Evolutionary conservation across 2,329 filamentous ascomycete genomes (phyloP), one percentile per base, ranked within the genome.

Genomic region (Hortaea werneckii): DNA sequence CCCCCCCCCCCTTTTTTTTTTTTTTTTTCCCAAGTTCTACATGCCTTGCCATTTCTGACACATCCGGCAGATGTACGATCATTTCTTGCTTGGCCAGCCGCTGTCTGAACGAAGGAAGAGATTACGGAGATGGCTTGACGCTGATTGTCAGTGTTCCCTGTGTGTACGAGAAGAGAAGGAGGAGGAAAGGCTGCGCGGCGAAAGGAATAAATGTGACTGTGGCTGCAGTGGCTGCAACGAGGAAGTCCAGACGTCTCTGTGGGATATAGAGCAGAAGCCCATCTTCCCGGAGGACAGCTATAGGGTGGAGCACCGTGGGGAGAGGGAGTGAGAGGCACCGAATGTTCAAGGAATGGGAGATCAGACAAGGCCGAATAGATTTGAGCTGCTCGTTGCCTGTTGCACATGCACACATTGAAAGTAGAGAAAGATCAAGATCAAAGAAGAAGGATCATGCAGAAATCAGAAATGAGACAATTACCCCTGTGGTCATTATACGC

Each of bases 121-220:
- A 29, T 49, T 62, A 41, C 12, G 44, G 27, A 47, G 41, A 37
- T 63, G 60, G 60, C 37, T 63, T 20, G 51, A 59, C 34, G 52
- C 44, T 3, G 47, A 50, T 29, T 63, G 60, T 43, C 47, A 47
- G 40, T 63, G 60, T 37, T 43, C 37, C 30, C 52, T 54, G 32
- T 63, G 60, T 41, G 40, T 53, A 26, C 41, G 51, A n/a, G 60
- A 61, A 40, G 55, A 55, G 32, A 20, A 35, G 32, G 32, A 35
- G n/a, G 35, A 37, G 13, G 41, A 37, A 39, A 37, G 5, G 38
- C n/a, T 29, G 41, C 13, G 20, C 29, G 12, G 32, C 20, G n/a
- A 12, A 32, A 29, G 42, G 32, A 35, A n/a, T 7, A n/a, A 20
- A 13, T 11, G 37, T 27, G 20, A 13, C 26, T 11, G 12, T 8